Conservation (phyloP, 1,139 yeast species). For the Wickerhamiella infanticola region DNA sequence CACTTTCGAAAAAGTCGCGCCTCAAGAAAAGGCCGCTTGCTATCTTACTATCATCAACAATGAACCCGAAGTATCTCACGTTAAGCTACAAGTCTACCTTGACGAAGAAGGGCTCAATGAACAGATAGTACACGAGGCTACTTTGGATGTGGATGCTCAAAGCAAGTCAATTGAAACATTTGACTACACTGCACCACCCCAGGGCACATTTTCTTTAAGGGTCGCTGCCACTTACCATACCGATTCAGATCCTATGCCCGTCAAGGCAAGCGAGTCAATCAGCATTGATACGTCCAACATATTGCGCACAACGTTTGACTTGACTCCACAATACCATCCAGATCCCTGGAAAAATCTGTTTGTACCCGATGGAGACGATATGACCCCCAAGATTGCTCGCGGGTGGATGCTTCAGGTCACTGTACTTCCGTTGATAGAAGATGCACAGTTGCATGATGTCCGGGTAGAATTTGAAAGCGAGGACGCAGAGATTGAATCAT, state of each 20-base stretch:
- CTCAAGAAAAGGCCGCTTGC: conserved; percentile 19
- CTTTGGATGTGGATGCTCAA: background rate
- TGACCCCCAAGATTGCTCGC: conserved; percentile 17
- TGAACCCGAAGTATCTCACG: conserved; percentile 18
- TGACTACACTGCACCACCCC: conserved; percentile 5
- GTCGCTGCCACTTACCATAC: conserved; percentile 18
- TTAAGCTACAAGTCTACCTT: conserved; percentile 14
- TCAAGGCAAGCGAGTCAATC: conserved; percentile 16
- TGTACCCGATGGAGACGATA: conserved; percentile 16
- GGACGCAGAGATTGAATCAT: conserved; percentile 12
- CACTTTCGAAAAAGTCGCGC: conserved; percentile 14
- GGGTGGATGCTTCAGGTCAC: conserved; percentile 21
- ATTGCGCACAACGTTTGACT: conserved; percentile 22
- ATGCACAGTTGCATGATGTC: conserved; percentile 8
- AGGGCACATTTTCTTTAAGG: conserved; percentile 14
- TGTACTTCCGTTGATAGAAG: conserved; percentile 16
- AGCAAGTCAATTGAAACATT: conserved; percentile 1
- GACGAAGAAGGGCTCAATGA: background rate
- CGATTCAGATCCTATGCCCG: conserved; percentile 16
- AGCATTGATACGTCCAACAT: conserved; percentile 21
- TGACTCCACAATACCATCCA: conserved; percentile 20
- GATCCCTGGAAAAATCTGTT: conserved; percentile 25
- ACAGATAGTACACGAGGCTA: background rate
- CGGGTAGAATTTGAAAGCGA: conserved; percentile 3
- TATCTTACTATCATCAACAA: conserved; percentile 15